Conservation (phyloP, 306 rosid genomes). For the Boehmeria nivea region DNA sequence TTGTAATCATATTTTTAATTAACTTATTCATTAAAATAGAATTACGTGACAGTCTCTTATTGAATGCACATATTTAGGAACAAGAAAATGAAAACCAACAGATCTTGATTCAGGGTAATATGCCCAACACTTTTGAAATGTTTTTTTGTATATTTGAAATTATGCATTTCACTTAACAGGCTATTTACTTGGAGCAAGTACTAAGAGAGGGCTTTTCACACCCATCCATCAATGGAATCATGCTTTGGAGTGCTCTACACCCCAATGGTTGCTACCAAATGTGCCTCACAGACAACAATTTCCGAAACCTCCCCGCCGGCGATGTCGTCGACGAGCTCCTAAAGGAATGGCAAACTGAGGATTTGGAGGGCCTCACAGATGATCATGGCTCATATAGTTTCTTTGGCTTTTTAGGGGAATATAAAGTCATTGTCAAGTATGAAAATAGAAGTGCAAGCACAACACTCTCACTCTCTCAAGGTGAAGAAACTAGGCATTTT, state of each 20-base stretch:
- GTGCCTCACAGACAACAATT: slow-evolving; percentile 71
- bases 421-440: slow-evolving; percentile 34
- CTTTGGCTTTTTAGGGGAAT: slow-evolving; percentile 81
- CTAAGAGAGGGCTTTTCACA: slow-evolving; percentile 85
- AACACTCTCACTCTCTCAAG: slow-evolving; percentile 51
- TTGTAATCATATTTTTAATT: too few relatives aligned
- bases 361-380: slow-evolving; percentile 42
- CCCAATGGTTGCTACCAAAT: slow-evolving; percentile 81
- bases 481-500: slow-evolving; percentile 66
- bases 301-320: slow-evolving; percentile 70
- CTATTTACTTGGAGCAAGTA: slow-evolving; percentile 63
- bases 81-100: too few relatives aligned
- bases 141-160: too few relatives aligned
- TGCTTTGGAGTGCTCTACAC: slow-evolving; percentile 85
- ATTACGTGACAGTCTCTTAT: too few relatives aligned
- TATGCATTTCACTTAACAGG: slow-evolving; percentile 28
- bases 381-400: slow-evolving; percentile 69
- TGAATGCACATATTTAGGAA: too few relatives aligned
- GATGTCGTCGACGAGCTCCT: slow-evolving; percentile 74
- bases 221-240: slow-evolving; percentile 72
- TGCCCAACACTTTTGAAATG: too few relatives aligned
- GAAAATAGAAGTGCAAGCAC: slow-evolving; percentile 40
- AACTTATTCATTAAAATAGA: too few relatives aligned
- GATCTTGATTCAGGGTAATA: too few relatives aligned
- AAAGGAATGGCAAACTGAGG: slow-evolving; percentile 60